These are phyloP conservation scores for Sphaerulina vaccinii DNA, from an alignment of 2,329 filamentous ascomycete species.

Conservation along the genomic window DNA sequence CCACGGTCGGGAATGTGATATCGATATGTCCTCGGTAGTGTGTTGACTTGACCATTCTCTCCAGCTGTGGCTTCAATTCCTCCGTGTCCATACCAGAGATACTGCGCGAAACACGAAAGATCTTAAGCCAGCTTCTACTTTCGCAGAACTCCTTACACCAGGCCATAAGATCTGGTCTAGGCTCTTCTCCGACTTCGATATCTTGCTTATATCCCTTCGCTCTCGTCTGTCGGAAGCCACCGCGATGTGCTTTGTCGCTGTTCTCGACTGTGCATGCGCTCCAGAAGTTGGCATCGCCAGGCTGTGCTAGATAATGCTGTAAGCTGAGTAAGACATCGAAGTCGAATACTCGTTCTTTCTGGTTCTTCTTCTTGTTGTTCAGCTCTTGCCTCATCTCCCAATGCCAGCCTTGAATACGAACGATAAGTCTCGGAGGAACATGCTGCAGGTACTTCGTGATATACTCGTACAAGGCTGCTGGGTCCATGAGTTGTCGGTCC, in stretches of 20 bases:
- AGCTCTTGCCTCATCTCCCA: slow-evolving; percentile 24
- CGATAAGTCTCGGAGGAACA: slow-evolving; percentile 25
- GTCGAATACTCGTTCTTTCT: slow-evolving; percentile 30
- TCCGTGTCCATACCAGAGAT: slow-evolving; percentile 62
- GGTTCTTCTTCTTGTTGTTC: slow-evolving; percentile 34
- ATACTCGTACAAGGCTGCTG: slow-evolving; percentile 27
- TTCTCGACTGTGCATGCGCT: slow-evolving; percentile 52
- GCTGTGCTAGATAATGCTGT: slow-evolving; percentile 21
- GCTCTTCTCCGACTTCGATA: slow-evolving; percentile 45
- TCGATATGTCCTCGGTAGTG: slow-evolving; percentile 64
- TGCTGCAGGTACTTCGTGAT: slow-evolving; percentile 27
- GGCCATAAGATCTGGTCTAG: slow-evolving; percentile 48
- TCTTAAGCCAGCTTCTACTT: slow-evolving; percentile 57
- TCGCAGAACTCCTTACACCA: slow-evolving; percentile 71
- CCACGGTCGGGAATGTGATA: slow-evolving; percentile 60
- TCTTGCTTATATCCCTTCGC: slow-evolving; percentile 49
- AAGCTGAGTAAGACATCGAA: slow-evolving; percentile 31
- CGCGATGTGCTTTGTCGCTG: slow-evolving; percentile 62
- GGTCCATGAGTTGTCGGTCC: slow-evolving; percentile 29
- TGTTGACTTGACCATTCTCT: slow-evolving; percentile 59
- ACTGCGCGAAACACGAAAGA: slow-evolving; percentile 43
- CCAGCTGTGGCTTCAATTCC: slow-evolving; percentile 53
- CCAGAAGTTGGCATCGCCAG: slow-evolving; percentile 28
- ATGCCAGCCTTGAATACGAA: slow-evolving; percentile 33
- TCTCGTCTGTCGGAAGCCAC: slow-evolving; percentile 57